Base-by-base conservation (phyloP, 129 eudicot species). In the Lactuca saligna region DNA sequence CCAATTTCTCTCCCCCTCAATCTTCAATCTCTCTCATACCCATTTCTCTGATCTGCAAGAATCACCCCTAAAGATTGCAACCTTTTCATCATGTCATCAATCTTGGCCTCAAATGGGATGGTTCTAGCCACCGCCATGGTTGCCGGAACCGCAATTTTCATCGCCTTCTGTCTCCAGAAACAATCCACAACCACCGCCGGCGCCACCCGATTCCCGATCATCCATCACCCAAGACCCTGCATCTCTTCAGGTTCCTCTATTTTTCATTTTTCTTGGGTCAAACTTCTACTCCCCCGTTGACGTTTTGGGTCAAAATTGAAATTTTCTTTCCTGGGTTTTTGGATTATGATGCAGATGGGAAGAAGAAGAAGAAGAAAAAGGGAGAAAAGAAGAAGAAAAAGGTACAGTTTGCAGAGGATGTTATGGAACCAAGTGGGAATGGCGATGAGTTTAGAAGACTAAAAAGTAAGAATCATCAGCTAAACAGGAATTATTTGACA, bases 341-440 rank as follows among this genome's bases (percentile, higher is more conserved):
- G 65, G 5, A 46, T 66, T 39, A 16, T 71, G 76, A 60, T 79
- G 76, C 65, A 80, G 86, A 81, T 54, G 87, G 75, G 44, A 79
- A 66, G 71, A 73, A 73, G 46, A 73, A 67, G 57, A 60, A 25
- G 49, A 77, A 38, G 59, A 20, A n/a, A n/a, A 83, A 80, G 29
- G 33, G 75, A 73, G 51, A 70, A 70, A 75, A 68, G 64, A 89
- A 87, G 84, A 83, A 83, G 82, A 91, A 91, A 72, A 87, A 61
- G 63, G 96, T 91, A 73, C 80, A 79, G 53, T 91, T 91, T 82
- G 92, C 97, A 38, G 83, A 81, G 53, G 96, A 91, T 70, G 97
- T 91, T 76, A 86, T 85, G 79, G 97, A 87, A 69, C 95, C 97
- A 39, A 65, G 14, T 32, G 93, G 97, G 17, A 88, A 87, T 72